Evolutionary conservation across 306 rosid species (phyloP), one percentile per base, ranked within the genome.

Genomic region (Corylus heterophylla): DNA sequence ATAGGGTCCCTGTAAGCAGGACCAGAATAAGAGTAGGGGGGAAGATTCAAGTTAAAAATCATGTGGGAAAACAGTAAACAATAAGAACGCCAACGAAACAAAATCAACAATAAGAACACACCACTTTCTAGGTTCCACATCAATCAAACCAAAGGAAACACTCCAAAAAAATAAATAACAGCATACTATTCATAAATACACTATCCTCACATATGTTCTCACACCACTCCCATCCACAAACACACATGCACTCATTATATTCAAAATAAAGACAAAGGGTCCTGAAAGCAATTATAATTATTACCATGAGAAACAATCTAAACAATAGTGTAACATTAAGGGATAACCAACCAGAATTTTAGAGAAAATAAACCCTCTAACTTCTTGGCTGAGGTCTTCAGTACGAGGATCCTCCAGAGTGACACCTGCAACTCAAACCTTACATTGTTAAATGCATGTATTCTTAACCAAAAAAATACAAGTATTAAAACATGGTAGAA

Each of bases 371-470:
- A 95, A 93, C 83, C 98, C 98, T 90, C 97, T 90, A 78, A 93
- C 98, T 81, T 95, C 98, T 92, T 95, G 98, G 86, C 89, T 95
- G 79, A 95, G 98, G 88, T 95, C 98, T 91, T 95, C 98, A 4
- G 90, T 95, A 64, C 87, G 93, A 78, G 98, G 96, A 90, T 95
- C 98, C 89, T 95, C 98, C 78, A 95, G 71, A 39, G 92, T 92
- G 85, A 95, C 91, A 75, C 97, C 98, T 92, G 82, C 86, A 84
- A 81, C 68, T 77, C 77, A 79, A 74, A 86, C 70, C 61, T 12
- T 27, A 77, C 58, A 82, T 29, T 25, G 31, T 20, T 79, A 35
- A 64, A 49, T 11, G 52, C 70, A 64, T 31, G n/a, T 8, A 64
- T 37, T 35, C 14, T n/a, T 5, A 63, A 63, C 47, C 47, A 31